A percentile compares a stretch with the other conserved stretches of the same genome.
phyloP scores from a whole-genome alignment of 2,329 filamentous ascomycete genomes.

The Aspergillus floridensis region DNA sequence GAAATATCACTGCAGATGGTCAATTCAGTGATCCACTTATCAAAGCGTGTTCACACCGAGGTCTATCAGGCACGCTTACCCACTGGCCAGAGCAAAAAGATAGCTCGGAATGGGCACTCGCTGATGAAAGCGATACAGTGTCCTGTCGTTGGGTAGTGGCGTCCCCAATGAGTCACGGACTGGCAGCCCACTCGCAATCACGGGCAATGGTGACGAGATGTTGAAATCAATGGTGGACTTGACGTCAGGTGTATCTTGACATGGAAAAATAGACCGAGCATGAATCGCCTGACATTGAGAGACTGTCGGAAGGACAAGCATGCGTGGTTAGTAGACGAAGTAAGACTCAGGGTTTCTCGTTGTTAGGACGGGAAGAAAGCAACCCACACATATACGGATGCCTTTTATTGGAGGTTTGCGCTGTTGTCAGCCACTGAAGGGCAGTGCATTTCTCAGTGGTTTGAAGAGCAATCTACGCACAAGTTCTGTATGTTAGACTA shows the following conservation, averaged over 20 bases:
- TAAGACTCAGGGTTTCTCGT: not conserved
- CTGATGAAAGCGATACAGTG: conserved; percentile 82
- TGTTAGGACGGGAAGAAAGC: not conserved
- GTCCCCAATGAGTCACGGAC: conserved; percentile 51
- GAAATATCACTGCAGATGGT: conserved; percentile 67
- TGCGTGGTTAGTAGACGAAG: not conserved
- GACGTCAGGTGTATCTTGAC: conserved; percentile 95
- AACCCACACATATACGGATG: conserved; percentile 81
- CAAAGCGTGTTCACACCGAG: not conserved
- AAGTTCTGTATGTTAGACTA: not conserved
- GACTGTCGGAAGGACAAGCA: conserved; percentile 45
- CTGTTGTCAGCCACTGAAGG: conserved; percentile 90
- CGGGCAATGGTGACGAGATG: conserved; percentile 79
- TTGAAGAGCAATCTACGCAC: conserved; percentile 62
- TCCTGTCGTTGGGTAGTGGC: conserved; percentile 50
- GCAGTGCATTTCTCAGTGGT: conserved; percentile 89
- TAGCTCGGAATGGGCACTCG: conserved; percentile 91
- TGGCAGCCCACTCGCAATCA: conserved; percentile 83
- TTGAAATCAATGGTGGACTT: conserved; percentile 94
- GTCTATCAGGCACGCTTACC: conserved; percentile 27
- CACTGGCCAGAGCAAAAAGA: conserved; percentile 82
- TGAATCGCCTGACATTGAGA: conserved; percentile 97
- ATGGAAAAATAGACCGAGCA: conserved; percentile 88
- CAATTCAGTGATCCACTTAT: not conserved
- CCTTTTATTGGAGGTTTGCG: conserved; percentile 92